These are phyloP conservation scores for Mucor circinelloides DNA, from an alignment of 371 early-diverging fungal genomes.

Conservation along the genomic window DNA sequence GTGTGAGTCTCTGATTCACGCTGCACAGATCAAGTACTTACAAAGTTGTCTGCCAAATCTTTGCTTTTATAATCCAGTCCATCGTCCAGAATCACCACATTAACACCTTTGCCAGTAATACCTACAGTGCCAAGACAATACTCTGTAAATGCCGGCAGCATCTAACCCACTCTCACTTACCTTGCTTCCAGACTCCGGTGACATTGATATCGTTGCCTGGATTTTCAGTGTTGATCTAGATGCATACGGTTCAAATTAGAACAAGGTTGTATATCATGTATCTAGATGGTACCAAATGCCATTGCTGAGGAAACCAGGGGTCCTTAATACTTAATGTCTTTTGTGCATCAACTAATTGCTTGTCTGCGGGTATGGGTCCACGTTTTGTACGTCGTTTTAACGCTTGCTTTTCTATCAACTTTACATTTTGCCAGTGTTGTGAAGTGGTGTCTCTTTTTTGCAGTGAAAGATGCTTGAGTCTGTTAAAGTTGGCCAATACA, in stretches of 20 bases:
- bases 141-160: background rate
- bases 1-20: background rate
- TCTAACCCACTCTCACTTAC: constrained; percentile 30
- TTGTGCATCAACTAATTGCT: constrained; percentile 18
- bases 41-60: constrained; percentile 90
- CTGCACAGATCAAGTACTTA: constrained; percentile 38
- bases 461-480: constrained; percentile 7
- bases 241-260: background rate
- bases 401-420: constrained; percentile 35
- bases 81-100: constrained; percentile 93
- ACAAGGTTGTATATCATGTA: background rate
- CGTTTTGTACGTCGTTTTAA: constrained; percentile 39
- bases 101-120: constrained; percentile 84
- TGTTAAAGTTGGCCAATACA: constrained; percentile 14
- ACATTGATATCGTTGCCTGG: constrained; percentile 90
- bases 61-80: constrained; percentile 86
- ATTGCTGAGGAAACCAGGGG: constrained; percentile 81
- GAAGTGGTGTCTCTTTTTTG: constrained; percentile 15
- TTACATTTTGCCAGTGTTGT: constrained; percentile 21
- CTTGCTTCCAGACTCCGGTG: constrained; percentile 89
- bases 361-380: constrained; percentile 26
- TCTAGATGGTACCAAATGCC: constrained; percentile 73
- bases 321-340: constrained; percentile 58
- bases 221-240: constrained; percentile 69
- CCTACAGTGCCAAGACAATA: constrained; percentile 36